These are phyloP conservation scores for Pseudogymnoascus sp. DNA, from an alignment of 2,329 filamentous ascomycete species.

Conservation along the genomic window DNA sequence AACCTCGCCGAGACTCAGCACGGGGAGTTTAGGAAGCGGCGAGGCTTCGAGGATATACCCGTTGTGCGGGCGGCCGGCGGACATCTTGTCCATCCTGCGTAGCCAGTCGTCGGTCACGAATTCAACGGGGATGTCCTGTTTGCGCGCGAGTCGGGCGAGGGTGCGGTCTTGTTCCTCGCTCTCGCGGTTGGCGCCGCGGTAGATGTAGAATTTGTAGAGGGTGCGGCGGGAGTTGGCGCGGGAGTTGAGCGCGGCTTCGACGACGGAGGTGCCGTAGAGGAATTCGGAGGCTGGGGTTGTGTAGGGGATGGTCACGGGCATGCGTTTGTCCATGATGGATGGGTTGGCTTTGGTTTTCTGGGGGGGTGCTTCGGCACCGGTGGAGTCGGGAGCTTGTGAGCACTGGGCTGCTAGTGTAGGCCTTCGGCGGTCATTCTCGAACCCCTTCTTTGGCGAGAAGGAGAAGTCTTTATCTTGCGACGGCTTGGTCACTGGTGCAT, in stretches of 20 bases:
- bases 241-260: constrained; percentile 68
- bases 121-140: constrained; percentile 46
- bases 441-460: background rate
- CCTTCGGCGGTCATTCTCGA: background rate
- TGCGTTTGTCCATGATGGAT: constrained; percentile 18
- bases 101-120: constrained; percentile 54
- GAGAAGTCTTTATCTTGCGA: constrained; percentile 1
- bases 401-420: background rate
- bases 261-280: constrained; percentile 75
- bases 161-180: constrained; percentile 38
- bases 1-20: constrained; percentile 44
- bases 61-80: constrained; percentile 76
- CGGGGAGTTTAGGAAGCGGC: constrained; percentile 64
- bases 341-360: background rate
- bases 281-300: constrained; percentile 87
- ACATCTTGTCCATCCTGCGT: constrained; percentile 74
- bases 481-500: no score
- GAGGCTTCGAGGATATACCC: constrained; percentile 83
- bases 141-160: constrained; percentile 41
- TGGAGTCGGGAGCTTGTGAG: background rate
- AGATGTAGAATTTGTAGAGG: constrained; percentile 78
- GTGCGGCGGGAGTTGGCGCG: constrained; percentile 49
- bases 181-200: constrained; percentile 49
- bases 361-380: background rate
- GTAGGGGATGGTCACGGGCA: constrained; percentile 47